A percentile compares a stretch with the other conserved stretches of the same genome.
Conservation (phyloP, 495 filamentous ascomycete species). For the Aspergillus taichungensis region DNA sequence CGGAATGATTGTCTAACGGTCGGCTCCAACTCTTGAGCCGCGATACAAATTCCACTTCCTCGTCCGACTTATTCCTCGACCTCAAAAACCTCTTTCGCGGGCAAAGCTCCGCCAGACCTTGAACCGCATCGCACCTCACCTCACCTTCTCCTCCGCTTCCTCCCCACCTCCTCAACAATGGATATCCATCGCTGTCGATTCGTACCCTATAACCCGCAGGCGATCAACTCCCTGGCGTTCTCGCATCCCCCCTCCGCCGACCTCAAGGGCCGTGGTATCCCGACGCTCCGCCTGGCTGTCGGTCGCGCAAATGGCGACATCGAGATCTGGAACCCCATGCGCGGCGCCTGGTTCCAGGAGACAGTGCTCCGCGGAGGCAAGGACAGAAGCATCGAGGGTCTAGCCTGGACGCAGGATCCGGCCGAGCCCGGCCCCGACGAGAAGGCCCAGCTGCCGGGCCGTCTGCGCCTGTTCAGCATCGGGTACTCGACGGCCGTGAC, state of each 20-base stretch:
- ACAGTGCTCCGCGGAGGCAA: constrained; percentile 74
- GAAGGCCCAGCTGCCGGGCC: constrained; percentile 51
- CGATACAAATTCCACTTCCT: constrained; percentile 1
- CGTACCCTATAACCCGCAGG: constrained; percentile 84
- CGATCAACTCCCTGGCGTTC: constrained; percentile 91
- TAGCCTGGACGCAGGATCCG: constrained; percentile 88
- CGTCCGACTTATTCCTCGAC: background rate
- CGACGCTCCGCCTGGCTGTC: constrained; percentile 69
- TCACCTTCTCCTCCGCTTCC: background rate
- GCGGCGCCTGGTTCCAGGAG: constrained; percentile 85
- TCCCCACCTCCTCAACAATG: constrained; percentile 43
- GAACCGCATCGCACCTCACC: constrained; percentile 1
- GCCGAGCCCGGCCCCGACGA: constrained; percentile 55
- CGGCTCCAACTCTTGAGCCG: constrained; percentile 18
- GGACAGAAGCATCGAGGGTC: constrained; percentile 78
- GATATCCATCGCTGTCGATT: constrained; percentile 97
- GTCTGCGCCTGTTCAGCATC: constrained; percentile 87
- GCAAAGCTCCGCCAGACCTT: background rate
- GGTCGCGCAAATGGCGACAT: constrained; percentile 93
- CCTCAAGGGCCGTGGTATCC: constrained; percentile 39
- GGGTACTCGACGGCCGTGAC: constrained; percentile 87
- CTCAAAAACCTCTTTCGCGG: background rate
- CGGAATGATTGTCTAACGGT: constrained; percentile 32
- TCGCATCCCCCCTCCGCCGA: constrained; percentile 63
- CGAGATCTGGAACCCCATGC: constrained; percentile 93